A percentile compares a stretch with the other conserved stretches of the same genome.
Conservation (phyloP, 495 filamentous ascomycete species). For the Geopyxis carbonaria region DNA sequence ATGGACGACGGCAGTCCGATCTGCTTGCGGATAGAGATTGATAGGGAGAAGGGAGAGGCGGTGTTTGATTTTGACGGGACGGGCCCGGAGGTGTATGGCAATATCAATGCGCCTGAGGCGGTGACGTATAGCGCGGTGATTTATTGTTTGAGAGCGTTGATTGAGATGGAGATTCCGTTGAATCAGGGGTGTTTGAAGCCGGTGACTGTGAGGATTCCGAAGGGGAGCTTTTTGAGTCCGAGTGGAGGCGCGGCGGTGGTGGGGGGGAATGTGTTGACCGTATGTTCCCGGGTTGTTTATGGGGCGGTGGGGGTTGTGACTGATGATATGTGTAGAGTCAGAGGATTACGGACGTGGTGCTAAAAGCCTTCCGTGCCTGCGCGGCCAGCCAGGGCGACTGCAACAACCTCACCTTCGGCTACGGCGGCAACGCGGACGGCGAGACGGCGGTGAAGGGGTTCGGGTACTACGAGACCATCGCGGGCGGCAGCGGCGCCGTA, state of each 20-base stretch:
- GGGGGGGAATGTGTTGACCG: conserved; percentile 85
- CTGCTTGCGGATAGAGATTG: conserved; percentile 65
- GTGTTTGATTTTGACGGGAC: conserved; percentile 85
- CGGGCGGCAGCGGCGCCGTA: conserved; percentile 68
- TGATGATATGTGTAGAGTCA: conserved; percentile 43
- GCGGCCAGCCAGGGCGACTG: conserved; percentile 83
- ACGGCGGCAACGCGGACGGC: conserved; percentile 59
- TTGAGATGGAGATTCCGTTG: conserved; percentile 81
- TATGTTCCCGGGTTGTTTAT: conserved; percentile 10
- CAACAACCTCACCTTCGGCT: conserved; percentile 79
- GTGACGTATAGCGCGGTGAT: conserved; percentile 93
- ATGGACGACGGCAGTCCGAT: conserved; percentile 94
- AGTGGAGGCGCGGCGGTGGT: conserved; percentile 82
- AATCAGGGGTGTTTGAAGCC: conserved; percentile 92
- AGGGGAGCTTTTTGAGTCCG: conserved; percentile 66
- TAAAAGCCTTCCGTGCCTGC: conserved; percentile 77
- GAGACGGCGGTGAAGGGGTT: conserved; percentile 52
- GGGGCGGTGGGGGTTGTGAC: not conserved
- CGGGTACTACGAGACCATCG: conserved; percentile 96
- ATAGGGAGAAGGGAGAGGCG: conserved; percentile 66
- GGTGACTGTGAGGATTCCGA: conserved; percentile 70
- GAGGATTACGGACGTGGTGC: conserved; percentile 83
- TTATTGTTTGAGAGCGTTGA: conserved; percentile 84
- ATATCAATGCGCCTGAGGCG: conserved; percentile 87
- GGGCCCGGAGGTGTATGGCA: conserved; percentile 78